Base-by-base conservation (phyloP, 192 early-diverging fungal species). In the Coemansia sp. region DNA sequence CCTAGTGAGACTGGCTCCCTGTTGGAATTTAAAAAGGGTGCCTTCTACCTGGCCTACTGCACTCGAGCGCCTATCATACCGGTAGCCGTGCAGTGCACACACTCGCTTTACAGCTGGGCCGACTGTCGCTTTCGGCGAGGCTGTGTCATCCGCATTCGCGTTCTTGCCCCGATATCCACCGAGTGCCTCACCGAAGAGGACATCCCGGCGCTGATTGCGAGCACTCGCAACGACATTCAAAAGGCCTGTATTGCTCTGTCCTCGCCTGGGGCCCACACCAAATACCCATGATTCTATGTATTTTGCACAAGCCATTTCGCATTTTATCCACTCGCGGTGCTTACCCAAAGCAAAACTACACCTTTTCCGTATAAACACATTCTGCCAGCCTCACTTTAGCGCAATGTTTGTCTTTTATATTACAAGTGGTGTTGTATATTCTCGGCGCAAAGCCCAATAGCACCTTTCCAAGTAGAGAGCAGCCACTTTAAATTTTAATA, bases 11-110 rank as follows among this genome's bases (percentile, higher is more conserved):
- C 82, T 25, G 81, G 84, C 30, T 56, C 86, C 40, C 50, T 98
- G 43, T 71, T 95, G 35, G 90, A 90, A 6, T 95, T 98, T 71
- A 98, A 98, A 73, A 97, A 95, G 80, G 95, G 95, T 9, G 95
- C 91, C 7, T 98, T 98, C 74, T 90, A 95, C 40, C 65, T 95
- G 58, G 93, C 95, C 9, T 86, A 90, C 49, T 90, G 90, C 68
- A 84, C 88, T 1, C 76, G 78, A 15, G 83, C 90, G 0, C 95
- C 95, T 14, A 86, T 98, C 57, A 81, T 95, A 15, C 93, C 93
- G 11, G 75, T 98, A 46, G 90, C 95, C 8, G 77, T 89, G 33
- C 84, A 86, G n/a, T 87, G 86, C 35, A 85, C 83, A 10, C 39
- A 58, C 17, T 33, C 61, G 14, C 51, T 79, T 32, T 81, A 77